Evolutionary conservation across 495 filamentous ascomycete species (phyloP).

Genomic region (Hypoxylon perforatum): DNA sequence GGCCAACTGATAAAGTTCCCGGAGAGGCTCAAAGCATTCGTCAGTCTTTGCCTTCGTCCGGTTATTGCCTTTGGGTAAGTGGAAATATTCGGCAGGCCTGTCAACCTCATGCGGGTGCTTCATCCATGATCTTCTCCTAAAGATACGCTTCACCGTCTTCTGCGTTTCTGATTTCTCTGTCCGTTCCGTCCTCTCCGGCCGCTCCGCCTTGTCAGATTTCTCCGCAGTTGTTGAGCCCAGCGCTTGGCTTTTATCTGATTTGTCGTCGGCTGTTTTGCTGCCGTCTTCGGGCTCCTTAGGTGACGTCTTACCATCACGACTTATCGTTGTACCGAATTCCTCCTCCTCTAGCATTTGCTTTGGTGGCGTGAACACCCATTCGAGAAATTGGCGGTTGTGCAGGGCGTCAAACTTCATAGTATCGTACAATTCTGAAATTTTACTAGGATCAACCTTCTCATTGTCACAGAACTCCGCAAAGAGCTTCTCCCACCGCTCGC

Average conservation of each 20-base stretch:
- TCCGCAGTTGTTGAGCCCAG: slow-evolving; percentile 33
- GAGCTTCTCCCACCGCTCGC: slow-evolving; percentile 97
- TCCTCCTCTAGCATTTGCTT: slow-evolving; percentile 75
- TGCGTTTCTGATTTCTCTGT: slow-evolving; percentile 43
- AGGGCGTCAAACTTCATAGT: slow-evolving; percentile 99
- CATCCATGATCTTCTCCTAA: slow-evolving; percentile 63
- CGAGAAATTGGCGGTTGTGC: slow-evolving; percentile 95
- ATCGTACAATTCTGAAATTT: slow-evolving; percentile 97
- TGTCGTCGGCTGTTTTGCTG: slow-evolving; percentile 44
- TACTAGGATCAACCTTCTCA: slow-evolving; percentile 97
- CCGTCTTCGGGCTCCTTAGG: slow-evolving; percentile 50
- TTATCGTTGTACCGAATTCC: slow-evolving; percentile 59
- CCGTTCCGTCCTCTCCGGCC: slow-evolving; percentile 34
- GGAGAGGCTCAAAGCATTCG: slow-evolving; percentile 82
- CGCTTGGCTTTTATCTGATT: slow-evolving; percentile 48
- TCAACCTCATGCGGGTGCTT: slow-evolving; percentile 54
- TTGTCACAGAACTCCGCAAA: slow-evolving; percentile 96
- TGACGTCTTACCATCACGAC: slow-evolving; percentile 50
- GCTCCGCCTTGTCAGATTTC: slow-evolving; percentile 43
- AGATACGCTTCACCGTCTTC: slow-evolving; percentile 62
- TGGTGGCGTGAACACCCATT: slow-evolving; percentile 94
- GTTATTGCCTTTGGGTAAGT: slow-evolving; percentile 79
- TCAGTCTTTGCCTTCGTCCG: slow-evolving; percentile 86
- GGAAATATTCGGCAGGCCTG: slow-evolving; percentile 80
- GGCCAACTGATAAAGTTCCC: slow-evolving; percentile 89